phyloP scores from a whole-genome alignment of 2,329 filamentous ascomycete genomes.

The Aspergillus sp. region DNA sequence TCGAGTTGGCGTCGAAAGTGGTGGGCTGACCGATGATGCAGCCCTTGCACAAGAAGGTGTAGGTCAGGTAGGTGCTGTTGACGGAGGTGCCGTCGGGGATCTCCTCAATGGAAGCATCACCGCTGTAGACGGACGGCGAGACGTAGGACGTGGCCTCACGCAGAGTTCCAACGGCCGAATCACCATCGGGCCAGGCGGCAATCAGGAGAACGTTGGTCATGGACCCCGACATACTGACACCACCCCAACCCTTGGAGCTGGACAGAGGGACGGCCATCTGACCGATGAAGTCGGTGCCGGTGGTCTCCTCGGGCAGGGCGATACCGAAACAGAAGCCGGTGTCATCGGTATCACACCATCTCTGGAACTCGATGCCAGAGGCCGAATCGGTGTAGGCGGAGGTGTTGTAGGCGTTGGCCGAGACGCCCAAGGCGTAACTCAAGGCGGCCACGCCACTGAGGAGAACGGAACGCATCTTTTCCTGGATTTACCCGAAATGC shows the following conservation, averaged over 20 bases:
- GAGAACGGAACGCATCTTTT: conserved; percentile 17
- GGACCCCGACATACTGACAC: conserved; percentile 19
- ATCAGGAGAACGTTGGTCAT: conserved; percentile 21
- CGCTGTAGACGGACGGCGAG: conserved; percentile 16
- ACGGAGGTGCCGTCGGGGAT: conserved; percentile 19
- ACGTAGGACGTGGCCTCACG: conserved; percentile 17
- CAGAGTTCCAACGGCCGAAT: conserved; percentile 15
- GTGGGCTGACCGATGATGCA: conserved; percentile 19
- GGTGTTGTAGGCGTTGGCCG: conserved; percentile 16
- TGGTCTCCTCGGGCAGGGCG: conserved; percentile 19
- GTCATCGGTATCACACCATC: conserved; percentile 19
- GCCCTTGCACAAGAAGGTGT: conserved; percentile 22
- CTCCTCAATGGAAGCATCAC: conserved; percentile 16
- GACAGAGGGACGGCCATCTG: conserved; percentile 19
- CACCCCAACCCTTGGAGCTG: conserved; percentile 21
- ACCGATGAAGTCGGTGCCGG: conserved; percentile 19
- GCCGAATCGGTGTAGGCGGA: conserved; percentile 21
- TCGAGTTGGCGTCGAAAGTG: conserved; percentile 16
- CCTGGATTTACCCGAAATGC: conserved; percentile 7
- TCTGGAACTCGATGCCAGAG: conserved; percentile 22
- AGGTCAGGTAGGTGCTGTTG: conserved; percentile 23
- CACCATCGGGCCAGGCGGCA: conserved; percentile 20
- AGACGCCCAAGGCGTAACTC: conserved; percentile 16
- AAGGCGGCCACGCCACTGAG: conserved; percentile 15
- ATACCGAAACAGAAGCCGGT: conserved; percentile 22